Evolutionary conservation across 352 stramenopile species (phyloP).

Genomic region (Pythium periplocum): DNA sequence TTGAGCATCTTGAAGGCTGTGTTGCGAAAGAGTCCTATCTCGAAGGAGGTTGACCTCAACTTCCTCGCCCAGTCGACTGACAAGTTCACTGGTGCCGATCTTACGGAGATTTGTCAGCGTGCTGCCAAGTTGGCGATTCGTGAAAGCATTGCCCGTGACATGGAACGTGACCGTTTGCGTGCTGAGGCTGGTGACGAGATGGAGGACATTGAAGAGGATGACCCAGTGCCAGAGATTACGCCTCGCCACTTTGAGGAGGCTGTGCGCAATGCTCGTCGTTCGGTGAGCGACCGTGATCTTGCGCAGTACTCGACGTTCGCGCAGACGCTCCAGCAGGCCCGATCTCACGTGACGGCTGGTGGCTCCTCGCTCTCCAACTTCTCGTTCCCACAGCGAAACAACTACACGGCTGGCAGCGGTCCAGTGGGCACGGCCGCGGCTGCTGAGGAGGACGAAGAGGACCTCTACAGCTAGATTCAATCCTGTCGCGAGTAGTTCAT

Average conservation of each 20-base stretch:
- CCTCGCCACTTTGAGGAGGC: slow-evolving; percentile 97
- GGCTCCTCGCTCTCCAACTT: slow-evolving; percentile 95
- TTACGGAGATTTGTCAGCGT: slow-evolving; percentile 99
- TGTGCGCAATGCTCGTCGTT: slow-evolving; percentile 95
- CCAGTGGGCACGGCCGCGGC: slow-evolving; percentile 40
- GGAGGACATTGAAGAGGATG: slow-evolving; percentile 92
- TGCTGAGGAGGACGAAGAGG: slow-evolving; percentile 94
- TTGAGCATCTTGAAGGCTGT: slow-evolving; percentile 95
- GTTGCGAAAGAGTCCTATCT: slow-evolving; percentile 96
- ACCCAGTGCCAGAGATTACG: slow-evolving; percentile 95
- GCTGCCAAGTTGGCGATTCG: slow-evolving; percentile 99
- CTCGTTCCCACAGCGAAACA: slow-evolving; percentile 89
- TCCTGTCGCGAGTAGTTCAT: no score
- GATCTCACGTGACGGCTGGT: slow-evolving; percentile 91
- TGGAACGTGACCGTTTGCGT: slow-evolving; percentile 95
- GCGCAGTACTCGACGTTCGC: slow-evolving; percentile 87
- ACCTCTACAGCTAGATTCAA: slow-evolving; percentile 94
- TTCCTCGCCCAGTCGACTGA: slow-evolving; percentile 96
- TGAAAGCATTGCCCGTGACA: slow-evolving; percentile 98
- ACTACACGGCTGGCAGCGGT: slow-evolving; percentile 29
- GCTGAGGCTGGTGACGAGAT: slow-evolving; percentile 87
- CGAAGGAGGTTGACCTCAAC: slow-evolving; percentile 97
- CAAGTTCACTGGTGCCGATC: slow-evolving; percentile 99
- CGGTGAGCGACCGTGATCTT: slow-evolving; percentile 97
- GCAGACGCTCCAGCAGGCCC: slow-evolving; percentile 93